Conservation (phyloP, 2,329 filamentous ascomycete genomes). For the Paecilomyces formosus region DNA sequence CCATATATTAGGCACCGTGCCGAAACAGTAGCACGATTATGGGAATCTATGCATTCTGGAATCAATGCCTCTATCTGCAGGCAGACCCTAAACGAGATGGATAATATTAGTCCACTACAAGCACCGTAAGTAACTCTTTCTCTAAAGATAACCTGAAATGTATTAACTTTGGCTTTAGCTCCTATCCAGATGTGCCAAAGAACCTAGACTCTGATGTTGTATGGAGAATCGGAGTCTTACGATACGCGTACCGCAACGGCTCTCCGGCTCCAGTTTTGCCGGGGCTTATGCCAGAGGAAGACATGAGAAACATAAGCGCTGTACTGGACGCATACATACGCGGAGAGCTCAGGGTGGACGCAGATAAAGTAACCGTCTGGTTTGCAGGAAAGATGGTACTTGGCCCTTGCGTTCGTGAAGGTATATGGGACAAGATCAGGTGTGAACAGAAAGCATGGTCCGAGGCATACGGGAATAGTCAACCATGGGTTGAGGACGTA, state of each 20-base stretch:
- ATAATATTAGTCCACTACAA: neutral
- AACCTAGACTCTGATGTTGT: neutral
- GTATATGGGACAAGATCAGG: neutral
- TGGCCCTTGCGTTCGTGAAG: neutral
- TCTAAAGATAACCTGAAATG: neutral
- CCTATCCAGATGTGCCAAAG: neutral
- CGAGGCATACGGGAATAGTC: too few relatives aligned
- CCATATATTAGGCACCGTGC: neutral
- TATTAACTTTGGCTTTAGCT: neutral
- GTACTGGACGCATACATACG: neutral
- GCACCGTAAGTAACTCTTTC: neutral
- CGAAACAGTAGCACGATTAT: neutral
- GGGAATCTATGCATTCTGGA: neutral
- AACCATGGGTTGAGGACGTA: too few relatives aligned
- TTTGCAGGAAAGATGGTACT: neutral
- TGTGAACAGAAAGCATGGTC: neutral
- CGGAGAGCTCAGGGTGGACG: neutral
- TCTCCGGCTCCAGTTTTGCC: neutral
- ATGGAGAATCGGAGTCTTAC: neutral
- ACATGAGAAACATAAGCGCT: neutral
- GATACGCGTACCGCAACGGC: neutral
- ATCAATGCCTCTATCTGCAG: neutral
- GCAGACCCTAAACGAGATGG: neutral
- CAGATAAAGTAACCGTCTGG: neutral
- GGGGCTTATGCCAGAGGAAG: neutral